Conservation (phyloP, 2,329 filamentous ascomycete species). For the Tolypocladium amazonense region DNA sequence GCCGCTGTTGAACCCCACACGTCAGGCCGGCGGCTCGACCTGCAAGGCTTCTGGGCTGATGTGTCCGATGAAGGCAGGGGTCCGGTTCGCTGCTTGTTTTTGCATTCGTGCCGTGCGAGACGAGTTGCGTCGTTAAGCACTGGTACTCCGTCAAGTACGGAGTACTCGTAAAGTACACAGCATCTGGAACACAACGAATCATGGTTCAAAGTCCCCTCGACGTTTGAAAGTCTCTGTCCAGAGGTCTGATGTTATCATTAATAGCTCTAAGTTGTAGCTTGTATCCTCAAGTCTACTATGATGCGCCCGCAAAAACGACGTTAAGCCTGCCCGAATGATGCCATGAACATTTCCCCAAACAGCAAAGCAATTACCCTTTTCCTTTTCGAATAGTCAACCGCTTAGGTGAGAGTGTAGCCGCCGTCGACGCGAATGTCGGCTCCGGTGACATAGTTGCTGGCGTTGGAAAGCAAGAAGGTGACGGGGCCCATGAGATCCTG, state of each 20-base stretch:
- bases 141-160: too few relatives aligned
- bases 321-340: background rate
- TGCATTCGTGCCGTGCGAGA: background rate
- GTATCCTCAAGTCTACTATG: background rate
- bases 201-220: background rate
- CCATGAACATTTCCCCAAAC: background rate
- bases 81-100: background rate
- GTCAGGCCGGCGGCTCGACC: background rate
- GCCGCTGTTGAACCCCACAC: background rate
- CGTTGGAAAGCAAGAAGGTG: constrained; percentile 74
- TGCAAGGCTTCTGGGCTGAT: background rate
- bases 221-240: too few relatives aligned
- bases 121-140: too few relatives aligned
- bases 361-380: background rate
- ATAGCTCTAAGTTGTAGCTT: too few relatives aligned
- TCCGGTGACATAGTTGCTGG: constrained; percentile 59
- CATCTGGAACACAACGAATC: background rate
- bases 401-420: constrained; percentile 73
- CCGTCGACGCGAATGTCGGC: constrained; percentile 76
- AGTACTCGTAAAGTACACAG: too few relatives aligned
- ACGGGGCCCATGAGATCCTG: constrained; percentile 92
- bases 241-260: background rate
- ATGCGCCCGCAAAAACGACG: background rate
- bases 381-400: background rate
- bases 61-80: background rate